Percentiles rank a stretch among this genome's conserved stretches.
Evolutionary conservation across 345 rosid species (phyloP).

Genomic region (Gynandropsis gynandra): DNA sequence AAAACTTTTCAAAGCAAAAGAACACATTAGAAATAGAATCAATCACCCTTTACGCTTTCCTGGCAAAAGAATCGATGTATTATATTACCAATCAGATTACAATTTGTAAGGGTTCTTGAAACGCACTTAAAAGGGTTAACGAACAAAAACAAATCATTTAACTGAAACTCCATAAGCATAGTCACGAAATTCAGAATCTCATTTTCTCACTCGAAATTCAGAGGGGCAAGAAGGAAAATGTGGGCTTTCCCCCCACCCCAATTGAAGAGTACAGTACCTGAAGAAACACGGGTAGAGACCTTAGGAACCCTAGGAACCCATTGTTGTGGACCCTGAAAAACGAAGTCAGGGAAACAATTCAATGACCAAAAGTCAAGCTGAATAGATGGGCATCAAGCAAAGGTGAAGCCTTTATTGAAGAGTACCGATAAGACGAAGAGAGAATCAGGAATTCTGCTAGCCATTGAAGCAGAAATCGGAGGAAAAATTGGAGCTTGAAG

Average conservation of each 20-base stretch:
- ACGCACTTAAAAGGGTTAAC: neutral
- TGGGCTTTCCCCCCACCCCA: neutral
- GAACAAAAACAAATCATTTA: neutral
- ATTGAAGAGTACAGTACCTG: conserved; percentile 34
- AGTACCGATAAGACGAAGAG: conserved; percentile 47
- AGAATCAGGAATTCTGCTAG: conserved; percentile 61
- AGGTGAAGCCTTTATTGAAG: conserved; percentile 9
- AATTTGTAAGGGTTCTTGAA: neutral
- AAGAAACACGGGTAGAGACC: conserved; percentile 40
- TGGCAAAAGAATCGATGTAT: too few species aligned
- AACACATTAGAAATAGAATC: neutral
- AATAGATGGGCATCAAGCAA: conserved; percentile 5
- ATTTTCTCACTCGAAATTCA: neutral
- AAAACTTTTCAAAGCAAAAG: conserved; percentile 1
- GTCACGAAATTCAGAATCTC: neutral
- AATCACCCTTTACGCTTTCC: too few species aligned
- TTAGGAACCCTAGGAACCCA: conserved; percentile 39
- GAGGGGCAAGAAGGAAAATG: neutral
- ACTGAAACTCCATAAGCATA: conserved; percentile 2
- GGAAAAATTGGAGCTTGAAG: conserved; percentile 24
- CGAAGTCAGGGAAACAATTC: conserved; percentile 19
- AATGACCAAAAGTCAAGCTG: conserved; percentile 13
- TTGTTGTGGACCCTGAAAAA: conserved; percentile 51
- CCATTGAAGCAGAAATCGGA: conserved; percentile 42
- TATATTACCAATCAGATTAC: neutral